Conservation (phyloP, 371 early-diverging fungal species). For the Circinella umbellata region DNA sequence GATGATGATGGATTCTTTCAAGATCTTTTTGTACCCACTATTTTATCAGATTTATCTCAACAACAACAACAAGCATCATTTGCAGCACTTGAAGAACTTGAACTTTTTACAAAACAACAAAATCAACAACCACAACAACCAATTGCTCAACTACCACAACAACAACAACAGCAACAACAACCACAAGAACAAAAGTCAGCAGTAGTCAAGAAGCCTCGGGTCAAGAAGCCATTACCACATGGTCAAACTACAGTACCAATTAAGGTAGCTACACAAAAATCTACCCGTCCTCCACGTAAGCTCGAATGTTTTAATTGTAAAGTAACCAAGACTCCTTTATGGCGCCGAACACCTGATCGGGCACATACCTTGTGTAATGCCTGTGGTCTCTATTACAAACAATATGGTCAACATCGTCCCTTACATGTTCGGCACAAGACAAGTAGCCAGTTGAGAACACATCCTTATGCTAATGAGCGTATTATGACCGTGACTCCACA, state of each 20-base stretch:
- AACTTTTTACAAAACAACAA: slow-evolving; percentile 4
- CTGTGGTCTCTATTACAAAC: slow-evolving; percentile 83
- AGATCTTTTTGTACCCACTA: slow-evolving; percentile 7
- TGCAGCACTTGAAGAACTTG: slow-evolving; percentile 13
- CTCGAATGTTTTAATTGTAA: slow-evolving; percentile 81
- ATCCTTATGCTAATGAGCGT: slow-evolving; percentile 26
- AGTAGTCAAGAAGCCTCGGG: slow-evolving; percentile 6
- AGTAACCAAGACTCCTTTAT: slow-evolving; percentile 79
- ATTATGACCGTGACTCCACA: slow-evolving; percentile 15
- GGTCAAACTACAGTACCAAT: slow-evolving; percentile 28
- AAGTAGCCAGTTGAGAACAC: slow-evolving; percentile 21
- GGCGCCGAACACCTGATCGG: slow-evolving; percentile 81
- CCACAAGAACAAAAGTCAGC: not conserved
- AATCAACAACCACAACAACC: slow-evolving; percentile 8
- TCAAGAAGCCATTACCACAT: slow-evolving; percentile 21
- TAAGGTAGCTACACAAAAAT: slow-evolving; percentile 27
- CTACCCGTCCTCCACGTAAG: slow-evolving; percentile 52
- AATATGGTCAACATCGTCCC: slow-evolving; percentile 74
- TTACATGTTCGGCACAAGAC: slow-evolving; percentile 63
- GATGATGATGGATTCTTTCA: slow-evolving; percentile 23
- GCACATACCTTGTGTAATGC: slow-evolving; percentile 85
- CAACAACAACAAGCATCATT: slow-evolving; percentile 5
- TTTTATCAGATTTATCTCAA: not conserved
- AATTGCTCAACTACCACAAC: not conserved
- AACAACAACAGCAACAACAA: not conserved